Conservation (phyloP, 495 filamentous ascomycete genomes). For the Achaetomiella virescens region DNA sequence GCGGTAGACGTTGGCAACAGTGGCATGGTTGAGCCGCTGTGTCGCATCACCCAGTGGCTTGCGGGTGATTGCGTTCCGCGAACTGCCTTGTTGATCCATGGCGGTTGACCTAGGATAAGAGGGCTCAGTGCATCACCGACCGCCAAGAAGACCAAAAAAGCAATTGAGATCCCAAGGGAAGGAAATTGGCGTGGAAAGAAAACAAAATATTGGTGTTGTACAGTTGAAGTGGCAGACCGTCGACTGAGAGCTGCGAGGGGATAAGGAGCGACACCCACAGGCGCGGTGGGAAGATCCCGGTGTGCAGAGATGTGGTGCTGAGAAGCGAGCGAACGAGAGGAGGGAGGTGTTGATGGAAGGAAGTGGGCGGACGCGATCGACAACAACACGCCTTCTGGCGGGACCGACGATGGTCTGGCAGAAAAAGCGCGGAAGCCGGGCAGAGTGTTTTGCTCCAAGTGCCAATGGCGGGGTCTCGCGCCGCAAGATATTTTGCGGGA, state of each 20-base stretch:
- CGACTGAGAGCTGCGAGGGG: neutral
- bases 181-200: neutral
- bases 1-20: slow-evolving; percentile 17
- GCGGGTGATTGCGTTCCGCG: slow-evolving; percentile 28
- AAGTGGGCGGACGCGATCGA: neutral
- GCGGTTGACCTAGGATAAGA: neutral
- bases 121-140: slow-evolving; percentile 16
- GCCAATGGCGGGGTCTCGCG: neutral
- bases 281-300: neutral
- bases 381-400: neutral
- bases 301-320: neutral
- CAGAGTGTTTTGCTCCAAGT: neutral
- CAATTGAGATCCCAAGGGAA: neutral
- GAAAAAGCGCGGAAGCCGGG: neutral
- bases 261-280: slow-evolving; percentile 1
- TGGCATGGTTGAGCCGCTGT: slow-evolving; percentile 36
- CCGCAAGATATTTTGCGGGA: neutral
- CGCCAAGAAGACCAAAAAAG: neutral
- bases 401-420: neutral
- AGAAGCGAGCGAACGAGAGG: neutral
- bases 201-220: neutral
- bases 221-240: neutral
- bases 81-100: slow-evolving; percentile 33
- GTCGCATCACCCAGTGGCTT: slow-evolving; percentile 45
- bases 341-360: neutral